Evolutionary conservation across 1,139 yeast genomes (phyloP).

Genomic region (Candida anutae): DNA sequence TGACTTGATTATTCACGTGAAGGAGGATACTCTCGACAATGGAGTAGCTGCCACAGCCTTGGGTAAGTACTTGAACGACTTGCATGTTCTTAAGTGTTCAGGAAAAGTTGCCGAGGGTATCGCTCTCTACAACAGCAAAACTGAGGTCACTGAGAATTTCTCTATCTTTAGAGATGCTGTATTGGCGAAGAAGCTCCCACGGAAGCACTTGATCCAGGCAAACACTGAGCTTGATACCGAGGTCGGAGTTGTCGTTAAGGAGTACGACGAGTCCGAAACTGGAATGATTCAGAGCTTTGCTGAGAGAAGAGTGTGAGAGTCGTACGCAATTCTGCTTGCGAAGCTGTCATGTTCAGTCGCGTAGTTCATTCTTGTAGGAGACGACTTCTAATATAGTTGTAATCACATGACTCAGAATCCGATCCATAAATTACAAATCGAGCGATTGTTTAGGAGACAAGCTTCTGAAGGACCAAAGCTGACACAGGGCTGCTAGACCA

Average conservation of each 20-base stretch:
- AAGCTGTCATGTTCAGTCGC: too few species aligned
- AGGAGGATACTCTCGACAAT: constrained; percentile 52
- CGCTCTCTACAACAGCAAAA: constrained; percentile 54
- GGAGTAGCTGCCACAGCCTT: constrained; percentile 71
- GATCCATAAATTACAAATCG: too few species aligned
- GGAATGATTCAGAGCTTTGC: constrained; percentile 75
- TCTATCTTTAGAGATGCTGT: constrained; percentile 62
- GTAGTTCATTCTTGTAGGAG: too few species aligned
- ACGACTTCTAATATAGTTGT: too few species aligned
- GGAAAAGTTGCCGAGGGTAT: constrained; percentile 64
- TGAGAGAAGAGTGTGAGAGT: constrained; percentile 46
- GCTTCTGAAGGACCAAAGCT: too few species aligned
- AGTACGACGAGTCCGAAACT: constrained; percentile 64
- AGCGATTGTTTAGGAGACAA: too few species aligned
- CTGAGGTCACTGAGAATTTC: constrained; percentile 57
- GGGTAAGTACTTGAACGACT: constrained; percentile 59
- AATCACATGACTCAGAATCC: too few species aligned
- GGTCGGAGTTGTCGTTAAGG: constrained; percentile 47
- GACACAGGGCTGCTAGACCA: too few species aligned
- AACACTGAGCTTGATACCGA: constrained; percentile 45
- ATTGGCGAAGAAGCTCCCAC: constrained; percentile 64
- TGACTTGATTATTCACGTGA: constrained; percentile 55
- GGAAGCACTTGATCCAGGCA: constrained; percentile 79
- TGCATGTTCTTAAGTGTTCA: constrained; percentile 73
- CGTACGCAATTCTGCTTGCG: too few species aligned